Evolutionary conservation across 495 filamentous ascomycete genomes (phyloP), one percentile per base, ranked within the genome.

Genomic region (Choiromyces venosus): DNA sequence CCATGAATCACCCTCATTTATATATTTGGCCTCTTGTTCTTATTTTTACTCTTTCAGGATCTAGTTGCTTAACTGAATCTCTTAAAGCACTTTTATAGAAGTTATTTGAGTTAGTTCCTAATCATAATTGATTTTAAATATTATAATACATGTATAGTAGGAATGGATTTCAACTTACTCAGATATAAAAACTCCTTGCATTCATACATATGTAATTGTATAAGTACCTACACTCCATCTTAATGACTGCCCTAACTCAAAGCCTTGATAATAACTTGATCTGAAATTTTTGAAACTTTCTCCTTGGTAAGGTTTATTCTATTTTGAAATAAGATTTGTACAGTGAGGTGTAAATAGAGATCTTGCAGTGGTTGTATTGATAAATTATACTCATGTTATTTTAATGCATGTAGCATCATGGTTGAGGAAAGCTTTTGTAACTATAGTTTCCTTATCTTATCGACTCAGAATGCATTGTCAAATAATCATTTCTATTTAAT

Each of bases 301-400:
- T 21, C 36, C 7, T 18, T 35, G 8, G 4, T 0, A 0, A n/a
- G 7, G 0, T 29, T 9, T 0, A n/a, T n/a, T n/a, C 38, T n/a
- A 6, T 39, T 72, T 18, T 33, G 33, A 3, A 37, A 46, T 16
- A 72, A 46, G 1, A 66, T 7, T 1, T 25, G 35, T 0, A 44
- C 39, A 1, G 42, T 42, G 2, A 65, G 66, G 29, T 68, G 16
- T 0, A 73, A 25, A 4, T 35, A 2, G 7, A 65, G 12, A 35
- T 73, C 29, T 10, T 25, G 29, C 3, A 68, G 10, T 73, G 52
- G 71, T 56, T 0, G 29, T 14, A n/a, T 4, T 61, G 37, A 4
- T n/a, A 65, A 69, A 1, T 6, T 0, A 37, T 66, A 67, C 1
- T 42, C 2, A 25, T 52, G 29, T 0, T 37, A 1, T 8, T 21